These are phyloP conservation scores for Trametes meyenii DNA, from an alignment of 768 basidiomycete species.

Conservation along the genomic window DNA sequence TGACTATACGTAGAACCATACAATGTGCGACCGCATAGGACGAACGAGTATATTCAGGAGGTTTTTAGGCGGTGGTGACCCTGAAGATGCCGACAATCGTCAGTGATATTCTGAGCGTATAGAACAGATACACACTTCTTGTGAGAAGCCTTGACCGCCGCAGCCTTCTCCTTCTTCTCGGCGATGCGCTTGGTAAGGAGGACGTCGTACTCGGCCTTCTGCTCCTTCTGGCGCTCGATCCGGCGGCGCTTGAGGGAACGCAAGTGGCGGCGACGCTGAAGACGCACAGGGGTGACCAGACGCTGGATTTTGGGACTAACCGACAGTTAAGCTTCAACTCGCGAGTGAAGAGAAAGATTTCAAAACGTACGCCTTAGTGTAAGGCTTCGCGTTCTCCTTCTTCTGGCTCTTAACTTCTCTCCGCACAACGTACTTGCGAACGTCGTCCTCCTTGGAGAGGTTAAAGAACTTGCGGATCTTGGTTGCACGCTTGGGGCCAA, in stretches of 20 bases:
- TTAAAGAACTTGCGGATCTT: conserved; percentile 99
- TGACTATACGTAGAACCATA: conserved; percentile 35
- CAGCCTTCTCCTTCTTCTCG: conserved; percentile 91
- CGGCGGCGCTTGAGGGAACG: conserved; percentile 85
- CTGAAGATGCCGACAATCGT: conserved; percentile 4
- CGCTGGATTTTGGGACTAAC: conserved; percentile 95
- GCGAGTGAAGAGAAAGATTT: not conserved
- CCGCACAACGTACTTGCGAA: conserved; percentile 94
- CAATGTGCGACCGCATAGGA: conserved; percentile 32
- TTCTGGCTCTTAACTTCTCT: conserved; percentile 87
- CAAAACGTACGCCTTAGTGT: conserved; percentile 88
- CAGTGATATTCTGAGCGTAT: not conserved
- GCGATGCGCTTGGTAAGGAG: conserved; percentile 87
- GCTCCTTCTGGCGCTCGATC: conserved; percentile 91
- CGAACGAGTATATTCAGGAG: conserved; percentile 15
- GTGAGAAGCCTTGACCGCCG: conserved; percentile 86
- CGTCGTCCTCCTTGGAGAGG: conserved; percentile 96
- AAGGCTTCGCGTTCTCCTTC: conserved; percentile 90
- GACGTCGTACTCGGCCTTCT: conserved; percentile 89
- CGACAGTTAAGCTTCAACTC: not conserved
- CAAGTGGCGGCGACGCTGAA: conserved; percentile 95
- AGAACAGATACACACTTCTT: conserved; percentile 51
- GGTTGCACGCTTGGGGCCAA: conserved; percentile 96
- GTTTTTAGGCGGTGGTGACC: conserved; percentile 31
- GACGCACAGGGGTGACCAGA: conserved; percentile 91